Evolutionary conservation across 805 yeast species (phyloP), one percentile per base, ranked within the genome.

Genomic region (Teunomyces gatunensis): DNA sequence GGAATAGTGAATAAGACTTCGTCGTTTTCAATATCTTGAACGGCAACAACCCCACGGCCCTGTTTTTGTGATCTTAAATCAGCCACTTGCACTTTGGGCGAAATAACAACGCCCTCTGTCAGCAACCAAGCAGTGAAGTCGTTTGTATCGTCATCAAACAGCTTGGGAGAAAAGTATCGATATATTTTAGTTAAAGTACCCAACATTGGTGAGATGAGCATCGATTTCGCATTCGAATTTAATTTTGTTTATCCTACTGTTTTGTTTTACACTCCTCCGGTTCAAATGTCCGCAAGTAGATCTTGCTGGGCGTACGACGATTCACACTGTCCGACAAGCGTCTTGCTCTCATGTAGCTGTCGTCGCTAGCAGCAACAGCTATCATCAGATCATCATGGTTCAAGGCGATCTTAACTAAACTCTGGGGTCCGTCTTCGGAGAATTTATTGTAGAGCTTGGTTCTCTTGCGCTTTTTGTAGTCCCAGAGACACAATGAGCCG

Each of bases 31-130:
- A 92, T 86, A 52, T 81, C 83, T 33, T 78, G 78, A 0, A 53
- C 47, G 1, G 97, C 95, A 4, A 83, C 59, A 6, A 92, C 61
- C 4, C 91, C 96, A 28, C 97, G 73, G 7, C 98, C 98, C 63
- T 88, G 89, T 35, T 75, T 67, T 6, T 63, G 54, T 1, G 53
- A 47, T 39, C 96, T 69, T 33, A 80, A 71, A 64, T 92, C 96
- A 2, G 69, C 73, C 4, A 92, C 70, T 12, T 59, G 54, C 13
- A 91, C 69, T 46, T 84, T 84, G 1, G 79, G 69, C 1, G 88
- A 79, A 3, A 88, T 62, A 10, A 55, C 62, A 7, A 75, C 74
- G 4, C 75, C 80, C 6, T 55, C 37, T 0, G 39, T 36, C 25
- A 37, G 27, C 23, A 73, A 60, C 76, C 76, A 72, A 27, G 40